Base-by-base conservation (phyloP, 306 rosid species). In the Begonia peltatifolia region DNA sequence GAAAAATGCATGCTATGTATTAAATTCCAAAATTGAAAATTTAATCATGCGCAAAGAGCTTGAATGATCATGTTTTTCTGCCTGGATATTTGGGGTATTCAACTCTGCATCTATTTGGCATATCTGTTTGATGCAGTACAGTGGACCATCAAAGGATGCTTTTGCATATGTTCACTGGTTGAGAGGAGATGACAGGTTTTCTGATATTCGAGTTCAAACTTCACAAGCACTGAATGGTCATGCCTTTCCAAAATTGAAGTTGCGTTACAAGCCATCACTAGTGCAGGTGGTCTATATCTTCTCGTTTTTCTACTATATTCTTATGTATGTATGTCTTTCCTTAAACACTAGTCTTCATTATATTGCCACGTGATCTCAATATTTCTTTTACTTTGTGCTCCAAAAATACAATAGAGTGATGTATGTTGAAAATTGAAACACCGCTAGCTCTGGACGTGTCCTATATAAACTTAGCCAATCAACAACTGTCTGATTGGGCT, bases 131-230 rank as follows among this genome's bases (percentile, higher is more conserved):
- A 55, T 62, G 64, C 95, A 85, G 97, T 90, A 72, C 70, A 90
- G 97, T 71, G 97, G 95, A 46, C 95, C 92, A 10, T 78, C 76
- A 16, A 80, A 78, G 77, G 87, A 80, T 53, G 95, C 95, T 43
- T 47, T 83, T 56, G 68, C 70, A 0, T 90, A 90, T 73, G 85
- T 83, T 59, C 67, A 74, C 68, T 90, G 95, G 97, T 57, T 90
- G 61, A 85, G 77, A 65, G 76, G 68, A 61, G 95, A 90, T 65
- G 46, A 57, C 17, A 78, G 86, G 68, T 90, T 90, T 78, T 80
- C 87, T 14, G 67, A 73, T 60, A 73, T 78, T 55, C 67, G 80
- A 51, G 76, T 78, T 61, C 97, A 90, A 78, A 74, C 74, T 59
- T 80, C 92, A 71, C 82, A 80, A 47, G 78, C 97, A 50, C 16